These are phyloP conservation scores for Cladosporium sp. DNA, from an alignment of 2,329 filamentous ascomycete species.

Conservation along the genomic window DNA sequence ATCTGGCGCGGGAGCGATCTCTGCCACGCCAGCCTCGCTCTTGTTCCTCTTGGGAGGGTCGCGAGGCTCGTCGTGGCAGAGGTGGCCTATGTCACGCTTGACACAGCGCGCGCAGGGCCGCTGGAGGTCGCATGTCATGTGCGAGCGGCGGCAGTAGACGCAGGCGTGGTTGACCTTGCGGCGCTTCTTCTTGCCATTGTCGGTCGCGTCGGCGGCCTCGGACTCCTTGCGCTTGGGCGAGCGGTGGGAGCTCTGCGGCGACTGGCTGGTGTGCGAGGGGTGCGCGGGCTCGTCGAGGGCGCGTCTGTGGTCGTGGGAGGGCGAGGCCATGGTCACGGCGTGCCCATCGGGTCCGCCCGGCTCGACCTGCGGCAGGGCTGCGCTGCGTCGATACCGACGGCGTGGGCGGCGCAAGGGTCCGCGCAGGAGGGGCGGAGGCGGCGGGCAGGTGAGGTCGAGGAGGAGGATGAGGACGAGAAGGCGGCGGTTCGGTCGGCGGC, in stretches of 20 bases:
- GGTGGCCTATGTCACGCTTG: conserved; percentile 95
- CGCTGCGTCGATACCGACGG: background rate
- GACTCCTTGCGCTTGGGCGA: conserved; percentile 21
- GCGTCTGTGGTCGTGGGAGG: background rate
- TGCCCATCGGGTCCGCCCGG: background rate
- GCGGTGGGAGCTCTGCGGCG: conserved; percentile 9
- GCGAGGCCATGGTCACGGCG: background rate
- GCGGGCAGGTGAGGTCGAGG: too few relatives aligned
- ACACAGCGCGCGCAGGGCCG: conserved; percentile 95
- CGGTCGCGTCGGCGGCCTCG: conserved; percentile 13
- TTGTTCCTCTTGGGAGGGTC: conserved; percentile 81
- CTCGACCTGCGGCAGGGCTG: background rate
- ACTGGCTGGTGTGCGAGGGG: background rate
- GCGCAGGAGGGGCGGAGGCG: background rate
- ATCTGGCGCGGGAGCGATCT: conserved; percentile 28
- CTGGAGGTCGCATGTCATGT: conserved; percentile 58
- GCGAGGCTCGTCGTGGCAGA: conserved; percentile 95
- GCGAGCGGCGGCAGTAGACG: conserved; percentile 48
- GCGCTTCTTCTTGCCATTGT: conserved; percentile 40
- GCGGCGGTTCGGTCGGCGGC: too few relatives aligned
- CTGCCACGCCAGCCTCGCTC: conserved; percentile 35
- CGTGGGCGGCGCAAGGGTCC: background rate
- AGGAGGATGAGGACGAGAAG: too few relatives aligned
- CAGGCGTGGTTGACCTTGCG: conserved; percentile 51
- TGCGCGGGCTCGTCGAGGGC: background rate